Percentiles rank a stretch among this genome's conserved stretches.
These are phyloP conservation scores for Detonula confervacea DNA, from an alignment of 352 stramenopile genomes.

Conservation along the genomic window DNA sequence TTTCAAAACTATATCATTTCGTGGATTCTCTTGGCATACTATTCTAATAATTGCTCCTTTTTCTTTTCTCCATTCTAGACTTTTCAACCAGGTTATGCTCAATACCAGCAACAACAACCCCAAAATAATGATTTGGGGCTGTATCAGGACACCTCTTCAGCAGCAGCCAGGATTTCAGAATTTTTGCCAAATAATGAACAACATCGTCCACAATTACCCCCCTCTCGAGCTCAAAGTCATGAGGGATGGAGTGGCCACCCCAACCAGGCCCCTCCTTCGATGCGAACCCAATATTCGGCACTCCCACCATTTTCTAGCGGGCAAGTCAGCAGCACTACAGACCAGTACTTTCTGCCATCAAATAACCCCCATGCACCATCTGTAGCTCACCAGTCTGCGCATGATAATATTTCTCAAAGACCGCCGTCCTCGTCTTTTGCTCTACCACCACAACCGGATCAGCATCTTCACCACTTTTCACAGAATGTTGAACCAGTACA, in stretches of 20 bases:
- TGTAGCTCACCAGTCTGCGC: slow-evolving; percentile 12
- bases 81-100: slow-evolving; percentile 30
- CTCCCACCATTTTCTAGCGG: slow-evolving; percentile 39
- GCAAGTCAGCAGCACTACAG: slow-evolving; percentile 12
- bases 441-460: slow-evolving; percentile 20
- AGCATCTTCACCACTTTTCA: slow-evolving; percentile 21
- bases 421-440: not conserved
- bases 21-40: too few species aligned
- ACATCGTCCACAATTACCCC: not conserved
- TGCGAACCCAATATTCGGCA: slow-evolving; percentile 41
- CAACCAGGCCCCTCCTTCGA: slow-evolving; percentile 8
- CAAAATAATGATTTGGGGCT: slow-evolving; percentile 16
- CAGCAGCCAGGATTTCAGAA: slow-evolving; percentile 23
- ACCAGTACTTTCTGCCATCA: slow-evolving; percentile 22
- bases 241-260: slow-evolving; percentile 26
- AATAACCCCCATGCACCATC: slow-evolving; percentile 21
- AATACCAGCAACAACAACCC: slow-evolving; percentile 23
- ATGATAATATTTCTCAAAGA: slow-evolving; percentile 16
- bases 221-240: slow-evolving; percentile 21
- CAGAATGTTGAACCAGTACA: slow-evolving; percentile 26
- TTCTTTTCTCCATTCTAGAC: slow-evolving; percentile 18
- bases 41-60: slow-evolving; percentile 15
- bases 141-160: slow-evolving; percentile 13
- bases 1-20: too few species aligned
- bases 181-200: slow-evolving; percentile 26